A percentile compares a stretch with the other conserved stretches of the same genome.
Evolutionary conservation across 495 filamentous ascomycete species (phyloP).

Genomic region (Neurospora hispaniola): DNA sequence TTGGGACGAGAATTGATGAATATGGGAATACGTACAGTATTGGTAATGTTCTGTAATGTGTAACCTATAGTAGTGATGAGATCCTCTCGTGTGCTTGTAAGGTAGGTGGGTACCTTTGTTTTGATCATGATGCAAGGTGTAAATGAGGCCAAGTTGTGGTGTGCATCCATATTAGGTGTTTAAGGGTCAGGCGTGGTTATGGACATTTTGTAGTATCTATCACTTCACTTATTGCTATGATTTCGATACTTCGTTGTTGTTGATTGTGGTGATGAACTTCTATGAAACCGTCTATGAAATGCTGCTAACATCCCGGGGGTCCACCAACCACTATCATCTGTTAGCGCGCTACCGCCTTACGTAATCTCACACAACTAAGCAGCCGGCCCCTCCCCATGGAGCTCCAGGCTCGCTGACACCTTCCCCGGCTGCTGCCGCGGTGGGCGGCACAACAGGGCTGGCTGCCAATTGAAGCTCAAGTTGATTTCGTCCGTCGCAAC

Average conservation of each 20-base stretch:
- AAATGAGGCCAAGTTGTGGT: background rate
- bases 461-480: background rate
- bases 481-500: background rate
- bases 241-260: no score
- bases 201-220: background rate
- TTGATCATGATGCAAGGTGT: background rate
- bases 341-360: background rate
- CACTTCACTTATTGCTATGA: no score
- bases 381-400: background rate
- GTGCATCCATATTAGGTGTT: background rate
- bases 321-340: background rate
- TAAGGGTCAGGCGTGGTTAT: background rate
- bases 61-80: background rate
- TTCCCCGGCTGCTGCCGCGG: background rate
- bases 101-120: background rate
- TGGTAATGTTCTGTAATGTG: background rate
- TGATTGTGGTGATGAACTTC: background rate
- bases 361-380: background rate
- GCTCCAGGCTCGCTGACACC: background rate
- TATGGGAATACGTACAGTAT: background rate
- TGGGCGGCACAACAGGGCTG: background rate
- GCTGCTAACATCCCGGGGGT: background rate
- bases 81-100: background rate
- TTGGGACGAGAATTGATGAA: background rate
- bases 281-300: background rate